Conservation (phyloP, 169 alveolate species). For the Eimeria brunetti region DNA sequence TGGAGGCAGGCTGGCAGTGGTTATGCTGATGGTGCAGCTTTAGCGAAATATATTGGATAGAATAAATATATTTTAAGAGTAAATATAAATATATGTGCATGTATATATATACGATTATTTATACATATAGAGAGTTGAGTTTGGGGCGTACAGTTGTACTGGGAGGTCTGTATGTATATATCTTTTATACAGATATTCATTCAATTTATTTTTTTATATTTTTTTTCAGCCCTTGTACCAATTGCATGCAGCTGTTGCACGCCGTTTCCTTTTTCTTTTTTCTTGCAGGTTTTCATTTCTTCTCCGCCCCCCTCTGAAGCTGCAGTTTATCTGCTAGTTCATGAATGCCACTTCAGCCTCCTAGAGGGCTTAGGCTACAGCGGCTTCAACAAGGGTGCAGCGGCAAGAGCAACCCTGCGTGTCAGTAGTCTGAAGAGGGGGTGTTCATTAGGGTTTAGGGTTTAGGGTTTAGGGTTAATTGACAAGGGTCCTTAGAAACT, state of each 20-base stretch:
- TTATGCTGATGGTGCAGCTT: no score
- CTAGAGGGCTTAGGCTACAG: constrained; percentile 36
- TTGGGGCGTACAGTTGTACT: no score
- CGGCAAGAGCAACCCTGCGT: constrained; percentile 24
- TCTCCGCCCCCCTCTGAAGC: constrained; percentile 73
- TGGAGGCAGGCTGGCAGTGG: no score
- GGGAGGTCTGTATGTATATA: neutral
- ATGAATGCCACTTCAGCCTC: constrained; percentile 48
- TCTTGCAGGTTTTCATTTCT: constrained; percentile 29
- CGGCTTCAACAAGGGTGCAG: constrained; percentile 33
- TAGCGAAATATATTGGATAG: no score
- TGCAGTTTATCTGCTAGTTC: constrained; percentile 55
- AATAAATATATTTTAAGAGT: no score
- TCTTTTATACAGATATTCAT: neutral
- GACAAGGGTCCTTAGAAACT: neutral
- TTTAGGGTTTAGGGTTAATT: no score
- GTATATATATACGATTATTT: no score
- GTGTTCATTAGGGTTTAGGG: no score
- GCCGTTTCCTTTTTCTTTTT: neutral
- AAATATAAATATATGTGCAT: no score
- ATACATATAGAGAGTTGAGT: no score
- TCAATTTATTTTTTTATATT: neutral
- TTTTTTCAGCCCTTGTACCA: neutral
- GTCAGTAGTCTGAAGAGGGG: constrained; percentile 11
- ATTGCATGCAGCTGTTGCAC: neutral